Conservation (phyloP, 2,329 filamentous ascomycete species). For the Drechslerella dactyloides region DNA sequence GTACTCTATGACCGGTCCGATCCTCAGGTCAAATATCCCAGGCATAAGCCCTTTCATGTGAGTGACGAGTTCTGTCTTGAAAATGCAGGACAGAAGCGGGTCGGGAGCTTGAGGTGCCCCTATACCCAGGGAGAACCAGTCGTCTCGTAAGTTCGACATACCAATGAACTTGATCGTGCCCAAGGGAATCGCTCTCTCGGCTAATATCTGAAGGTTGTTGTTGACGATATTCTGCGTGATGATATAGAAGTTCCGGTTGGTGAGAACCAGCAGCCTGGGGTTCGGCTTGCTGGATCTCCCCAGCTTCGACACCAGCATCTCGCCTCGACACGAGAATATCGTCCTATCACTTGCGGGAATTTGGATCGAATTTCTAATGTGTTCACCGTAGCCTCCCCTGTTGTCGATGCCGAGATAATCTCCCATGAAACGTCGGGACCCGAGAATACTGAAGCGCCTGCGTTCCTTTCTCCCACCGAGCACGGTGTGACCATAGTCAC, state of each 20-base stretch:
- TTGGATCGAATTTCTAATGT: constrained; percentile 78
- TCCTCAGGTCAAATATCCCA: constrained; percentile 79
- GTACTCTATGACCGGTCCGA: constrained; percentile 86
- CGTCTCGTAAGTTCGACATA: constrained; percentile 80
- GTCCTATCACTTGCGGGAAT: constrained; percentile 80
- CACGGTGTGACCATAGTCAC: constrained; percentile 84
- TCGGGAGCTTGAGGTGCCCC: constrained; percentile 91
- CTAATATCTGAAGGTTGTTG: constrained; percentile 77
- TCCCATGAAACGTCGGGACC: constrained; percentile 81
- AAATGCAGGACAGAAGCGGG: constrained; percentile 87
- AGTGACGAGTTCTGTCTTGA: constrained; percentile 97
- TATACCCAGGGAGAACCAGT: constrained; percentile 93
- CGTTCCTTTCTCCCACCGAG: constrained; percentile 88
- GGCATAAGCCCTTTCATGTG: constrained; percentile 80
- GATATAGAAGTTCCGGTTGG: constrained; percentile 84
- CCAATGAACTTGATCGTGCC: constrained; percentile 88
- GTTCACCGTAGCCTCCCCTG: constrained; percentile 90
- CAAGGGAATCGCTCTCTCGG: constrained; percentile 81
- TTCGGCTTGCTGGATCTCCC: constrained; percentile 93
- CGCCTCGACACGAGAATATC: constrained; percentile 88
- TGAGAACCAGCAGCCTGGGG: constrained; percentile 82
- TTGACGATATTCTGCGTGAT: constrained; percentile 84
- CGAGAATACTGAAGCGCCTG: constrained; percentile 72
- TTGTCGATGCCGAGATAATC: constrained; percentile 75
- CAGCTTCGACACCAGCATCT: constrained; percentile 90